These are phyloP conservation scores for Cyclotella sp. DNA, from an alignment of 108 stramenopile species.

Conservation along the genomic window DNA sequence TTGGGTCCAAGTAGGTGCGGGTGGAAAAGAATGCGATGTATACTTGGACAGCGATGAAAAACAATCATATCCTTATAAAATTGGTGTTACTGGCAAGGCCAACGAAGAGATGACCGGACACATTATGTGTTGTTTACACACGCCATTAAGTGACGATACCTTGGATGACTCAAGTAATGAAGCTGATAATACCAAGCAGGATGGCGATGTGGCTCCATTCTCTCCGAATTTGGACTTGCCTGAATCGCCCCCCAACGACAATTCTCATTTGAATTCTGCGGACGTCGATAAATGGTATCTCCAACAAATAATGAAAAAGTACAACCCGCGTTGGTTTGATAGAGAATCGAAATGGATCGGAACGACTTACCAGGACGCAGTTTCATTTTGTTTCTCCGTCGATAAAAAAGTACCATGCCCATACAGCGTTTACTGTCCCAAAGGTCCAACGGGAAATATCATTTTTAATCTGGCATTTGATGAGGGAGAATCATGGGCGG, in stretches of 20 bases:
- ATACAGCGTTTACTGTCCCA: conserved; percentile 11
- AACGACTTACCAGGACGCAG: conserved; percentile 2
- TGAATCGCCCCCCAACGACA: neutral
- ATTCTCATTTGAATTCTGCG: neutral
- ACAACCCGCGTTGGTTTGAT: conserved; percentile 9
- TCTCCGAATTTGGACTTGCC: conserved; percentile 1
- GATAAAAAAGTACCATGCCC: conserved; percentile 15
- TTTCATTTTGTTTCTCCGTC: neutral
- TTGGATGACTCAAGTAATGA: neutral
- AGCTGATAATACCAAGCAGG: neutral
- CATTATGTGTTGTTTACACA: conserved; percentile 41
- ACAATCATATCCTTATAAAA: neutral
- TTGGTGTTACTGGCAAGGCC: neutral
- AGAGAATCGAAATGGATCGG: conserved; percentile 11
- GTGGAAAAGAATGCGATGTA: conserved; percentile 22
- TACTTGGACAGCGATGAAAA: conserved; percentile 1
- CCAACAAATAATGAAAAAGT: conserved; percentile 2
- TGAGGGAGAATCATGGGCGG: conserved; percentile 14
- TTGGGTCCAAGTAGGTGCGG: conserved; percentile 46
- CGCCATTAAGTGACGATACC: neutral
- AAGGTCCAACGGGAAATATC: conserved; percentile 2
- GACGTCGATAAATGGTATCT: conserved; percentile 13
- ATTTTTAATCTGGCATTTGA: conserved; percentile 14
- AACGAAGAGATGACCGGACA: conserved; percentile 35
- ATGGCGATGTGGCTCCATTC: neutral